Evolutionary conservation across 345 rosid species (phyloP).

Genomic region (Eutrema heterophyllum): DNA sequence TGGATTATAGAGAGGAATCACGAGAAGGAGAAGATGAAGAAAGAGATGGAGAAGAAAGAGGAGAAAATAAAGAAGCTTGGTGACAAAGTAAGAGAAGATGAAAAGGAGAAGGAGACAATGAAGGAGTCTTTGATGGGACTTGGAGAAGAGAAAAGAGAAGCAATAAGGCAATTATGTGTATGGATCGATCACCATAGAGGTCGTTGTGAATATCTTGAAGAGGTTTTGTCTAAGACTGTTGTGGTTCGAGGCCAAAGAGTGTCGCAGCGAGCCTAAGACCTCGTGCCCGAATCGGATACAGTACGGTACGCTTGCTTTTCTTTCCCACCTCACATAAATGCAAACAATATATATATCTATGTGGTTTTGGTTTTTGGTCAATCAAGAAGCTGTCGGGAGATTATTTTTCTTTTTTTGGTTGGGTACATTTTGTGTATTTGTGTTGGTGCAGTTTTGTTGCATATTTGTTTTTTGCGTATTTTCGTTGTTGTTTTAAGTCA

Average conservation of each 20-base stretch:
- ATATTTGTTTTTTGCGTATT: background rate
- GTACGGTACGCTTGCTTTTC: conserved; percentile 1
- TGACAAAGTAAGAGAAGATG: conserved; percentile 43
- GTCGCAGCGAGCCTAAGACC: conserved; percentile 17
- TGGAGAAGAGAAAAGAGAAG: conserved; percentile 83
- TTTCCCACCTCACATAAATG: background rate
- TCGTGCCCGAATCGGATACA: background rate
- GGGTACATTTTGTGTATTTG: conserved; percentile 4
- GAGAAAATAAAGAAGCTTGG: conserved; percentile 40
- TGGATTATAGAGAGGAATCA: conserved; percentile 45
- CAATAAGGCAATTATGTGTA: conserved; percentile 79
- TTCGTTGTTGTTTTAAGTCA: background rate
- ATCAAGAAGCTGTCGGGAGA: background rate
- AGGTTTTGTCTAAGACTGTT: conserved; percentile 22
- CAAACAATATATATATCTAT: conserved; percentile 2
- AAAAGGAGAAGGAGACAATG: conserved; percentile 48
- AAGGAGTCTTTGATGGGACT: conserved; percentile 41
- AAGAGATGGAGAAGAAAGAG: conserved; percentile 26
- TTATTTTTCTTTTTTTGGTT: background rate
- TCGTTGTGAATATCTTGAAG: conserved; percentile 53
- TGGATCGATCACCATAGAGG: conserved; percentile 80
- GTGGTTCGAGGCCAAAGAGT: conserved; percentile 25
- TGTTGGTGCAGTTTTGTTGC: conserved; percentile 13
- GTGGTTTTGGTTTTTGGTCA: conserved; percentile 1
- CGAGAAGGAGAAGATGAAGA: conserved; percentile 32